Conservation (phyloP, 2,329 filamentous ascomycete genomes). For the Talaromyces pinophilus region DNA sequence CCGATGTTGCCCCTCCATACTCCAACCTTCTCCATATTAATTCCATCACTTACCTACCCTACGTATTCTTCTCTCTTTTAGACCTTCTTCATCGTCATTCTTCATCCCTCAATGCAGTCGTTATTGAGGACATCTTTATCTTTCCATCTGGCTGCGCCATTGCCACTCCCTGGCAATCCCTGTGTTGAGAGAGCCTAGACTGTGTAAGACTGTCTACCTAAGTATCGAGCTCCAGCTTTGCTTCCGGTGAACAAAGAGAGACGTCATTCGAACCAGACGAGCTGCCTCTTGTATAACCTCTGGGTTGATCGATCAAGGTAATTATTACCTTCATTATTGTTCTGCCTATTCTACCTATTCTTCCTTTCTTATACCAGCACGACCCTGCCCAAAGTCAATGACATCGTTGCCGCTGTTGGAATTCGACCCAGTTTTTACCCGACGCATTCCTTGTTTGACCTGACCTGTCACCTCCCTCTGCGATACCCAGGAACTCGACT, state of each 20-base stretch:
- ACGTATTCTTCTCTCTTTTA: background rate
- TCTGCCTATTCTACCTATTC: background rate
- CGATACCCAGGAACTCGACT: conserved; percentile 7
- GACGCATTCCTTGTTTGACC: conserved; percentile 22
- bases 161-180: conserved; percentile 5
- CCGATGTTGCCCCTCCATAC: conserved; percentile 15
- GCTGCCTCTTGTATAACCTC: background rate
- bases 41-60: background rate
- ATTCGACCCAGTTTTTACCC: conserved; percentile 22
- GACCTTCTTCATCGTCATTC: background rate
- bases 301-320: background rate
- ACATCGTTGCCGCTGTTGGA: background rate
- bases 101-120: conserved; percentile 30
- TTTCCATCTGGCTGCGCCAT: conserved; percentile 13
- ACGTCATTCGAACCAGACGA: conserved; percentile 17
- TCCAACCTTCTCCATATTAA: conserved; percentile 1
- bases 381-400: background rate
- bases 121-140: conserved; percentile 31
- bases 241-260: conserved; percentile 21
- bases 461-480: conserved; percentile 9
- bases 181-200: conserved; percentile 1
- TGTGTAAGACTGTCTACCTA: too few species aligned
- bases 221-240: background rate
- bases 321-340: background rate
- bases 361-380: background rate